Base-by-base conservation (phyloP, 140 eudicot genomes). In the Artemisia princeps region DNA sequence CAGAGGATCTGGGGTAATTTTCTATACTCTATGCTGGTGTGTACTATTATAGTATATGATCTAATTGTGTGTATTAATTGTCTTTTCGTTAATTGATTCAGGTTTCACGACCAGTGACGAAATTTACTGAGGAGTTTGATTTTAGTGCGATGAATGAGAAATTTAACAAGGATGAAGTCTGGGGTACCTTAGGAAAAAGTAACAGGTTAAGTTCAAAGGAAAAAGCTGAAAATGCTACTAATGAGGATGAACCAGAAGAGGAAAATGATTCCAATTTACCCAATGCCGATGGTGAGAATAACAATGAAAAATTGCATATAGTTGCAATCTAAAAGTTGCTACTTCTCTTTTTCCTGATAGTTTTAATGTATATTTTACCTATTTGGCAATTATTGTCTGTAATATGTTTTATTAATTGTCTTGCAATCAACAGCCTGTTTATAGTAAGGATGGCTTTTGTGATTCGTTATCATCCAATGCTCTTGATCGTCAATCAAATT, bases 91-190 rank as follows among this genome's bases (percentile, higher is more conserved):
- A 48, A 62, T 30, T 23, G 3, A 33, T 44, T 50, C 82, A 90
- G 97, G 66, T 69, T 42, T 75, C 86, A 17, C 83, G 79, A 37
- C 82, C 90, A 49, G 84, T 83, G 80, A 72, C 81, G 61, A 84
- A 77, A 68, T 90, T 90, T 67, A 84, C 87, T 0, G 97, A 90
- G 73, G 97, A 90, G 24, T 90, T 90, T 60, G 95, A 90, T 79
- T 90, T 90, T 53, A 74, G 42, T 74, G 97, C 97, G 17, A 90
- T 90, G 97, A 90, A 90, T 79, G 95, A 90, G 70, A 90, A 87
- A 22, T 80, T 24, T 24, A 3, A 24, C 3, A 24, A 24, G 28
- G 28, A 24, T 24, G 28, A 24, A 24, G 28, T 24, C 3, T 24
- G 28, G 3, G 28, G 28, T 24, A 24, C 28, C 28, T 24, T 87